Evolutionary conservation across 2,329 filamentous ascomycete genomes (phyloP).

Genomic region (Fusarium lateritium): DNA sequence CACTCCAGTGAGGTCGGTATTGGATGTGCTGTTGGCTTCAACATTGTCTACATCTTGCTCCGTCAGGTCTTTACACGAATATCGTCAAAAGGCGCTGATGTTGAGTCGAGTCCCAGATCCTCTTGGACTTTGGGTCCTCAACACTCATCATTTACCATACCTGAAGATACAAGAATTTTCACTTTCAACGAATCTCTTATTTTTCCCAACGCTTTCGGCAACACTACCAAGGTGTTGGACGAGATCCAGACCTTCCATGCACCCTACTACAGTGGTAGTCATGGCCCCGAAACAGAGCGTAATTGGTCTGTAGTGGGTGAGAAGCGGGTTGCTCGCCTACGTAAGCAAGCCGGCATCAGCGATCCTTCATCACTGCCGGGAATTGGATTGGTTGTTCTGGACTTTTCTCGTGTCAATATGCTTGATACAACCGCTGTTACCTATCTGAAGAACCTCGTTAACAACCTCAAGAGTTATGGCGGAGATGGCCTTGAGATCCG

Average conservation of each 20-base stretch:
- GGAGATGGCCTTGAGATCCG: constrained; percentile 62
- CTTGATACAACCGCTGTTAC: constrained; percentile 68
- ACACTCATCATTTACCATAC: constrained; percentile 51
- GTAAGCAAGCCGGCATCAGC: constrained; percentile 56
- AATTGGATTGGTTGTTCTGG: constrained; percentile 65
- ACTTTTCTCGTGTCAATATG: constrained; percentile 66
- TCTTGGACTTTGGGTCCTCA: constrained; percentile 28
- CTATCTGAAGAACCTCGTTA: constrained; percentile 63
- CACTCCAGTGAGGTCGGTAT: constrained; percentile 73
- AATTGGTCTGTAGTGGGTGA: constrained; percentile 69
- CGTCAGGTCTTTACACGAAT: constrained; percentile 68
- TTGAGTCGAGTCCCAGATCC: constrained; percentile 51
- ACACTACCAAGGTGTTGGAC: constrained; percentile 66
- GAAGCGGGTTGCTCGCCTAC: constrained; percentile 62
- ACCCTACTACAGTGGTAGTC: constrained; percentile 55
- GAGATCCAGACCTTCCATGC: constrained; percentile 62
- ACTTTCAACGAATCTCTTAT: constrained; percentile 70
- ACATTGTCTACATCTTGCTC: constrained; percentile 72
- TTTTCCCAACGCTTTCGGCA: constrained; percentile 72
- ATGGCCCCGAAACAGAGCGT: constrained; percentile 54
- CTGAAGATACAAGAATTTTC: constrained; percentile 68
- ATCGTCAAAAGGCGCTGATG: constrained; percentile 50
- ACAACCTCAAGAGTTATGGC: constrained; percentile 64
- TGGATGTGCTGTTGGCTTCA: constrained; percentile 72
- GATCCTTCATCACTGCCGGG: constrained; percentile 52